Conservation (phyloP, 1,284 basidiomycete genomes). For the Ceratobasidium sp. region DNA sequence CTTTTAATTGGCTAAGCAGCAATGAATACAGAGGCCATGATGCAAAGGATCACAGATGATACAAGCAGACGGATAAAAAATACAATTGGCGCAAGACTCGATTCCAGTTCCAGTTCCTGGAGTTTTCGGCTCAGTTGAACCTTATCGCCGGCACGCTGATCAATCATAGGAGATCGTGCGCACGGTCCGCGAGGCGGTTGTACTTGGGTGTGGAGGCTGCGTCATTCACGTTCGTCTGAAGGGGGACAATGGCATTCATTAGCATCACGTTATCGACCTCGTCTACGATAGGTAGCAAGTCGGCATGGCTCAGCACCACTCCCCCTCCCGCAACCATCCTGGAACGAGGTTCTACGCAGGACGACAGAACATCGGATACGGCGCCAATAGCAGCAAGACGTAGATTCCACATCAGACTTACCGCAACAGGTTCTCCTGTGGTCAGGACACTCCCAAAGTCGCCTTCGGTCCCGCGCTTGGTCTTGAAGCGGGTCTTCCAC, state of each 20-base stretch:
- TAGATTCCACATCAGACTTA: slow-evolving; percentile 8
- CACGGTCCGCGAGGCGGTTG: slow-evolving; percentile 25
- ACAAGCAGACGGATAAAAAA: slow-evolving; percentile 16
- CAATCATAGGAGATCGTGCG: slow-evolving; percentile 39
- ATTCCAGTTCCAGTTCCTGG: slow-evolving; percentile 9
- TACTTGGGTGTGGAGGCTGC: slow-evolving; percentile 2
- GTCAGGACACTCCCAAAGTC: slow-evolving; percentile 37
- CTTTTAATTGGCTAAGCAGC: background rate
- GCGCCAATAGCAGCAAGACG: background rate
- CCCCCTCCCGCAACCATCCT: slow-evolving; percentile 33
- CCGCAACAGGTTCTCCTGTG: slow-evolving; percentile 11
- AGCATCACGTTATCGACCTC: background rate
- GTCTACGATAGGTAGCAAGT: background rate
- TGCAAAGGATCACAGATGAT: slow-evolving; percentile 2
- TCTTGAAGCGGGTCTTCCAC: slow-evolving; percentile 45
- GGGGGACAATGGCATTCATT: slow-evolving; percentile 4
- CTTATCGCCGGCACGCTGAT: background rate
- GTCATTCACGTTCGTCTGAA: background rate
- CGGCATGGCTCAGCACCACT: slow-evolving; percentile 30
- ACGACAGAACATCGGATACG: slow-evolving; percentile 24
- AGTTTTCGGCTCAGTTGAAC: slow-evolving; percentile 12
- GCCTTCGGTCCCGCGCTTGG: slow-evolving; percentile 27
- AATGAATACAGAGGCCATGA: slow-evolving; percentile 3
- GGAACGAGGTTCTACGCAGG: slow-evolving; percentile 26
- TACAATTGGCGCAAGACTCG: slow-evolving; percentile 28